Percentiles rank a stretch among this genome's conserved stretches.
Conservation (phyloP, 1,139 yeast species). For the Kodamaea suecica region DNA sequence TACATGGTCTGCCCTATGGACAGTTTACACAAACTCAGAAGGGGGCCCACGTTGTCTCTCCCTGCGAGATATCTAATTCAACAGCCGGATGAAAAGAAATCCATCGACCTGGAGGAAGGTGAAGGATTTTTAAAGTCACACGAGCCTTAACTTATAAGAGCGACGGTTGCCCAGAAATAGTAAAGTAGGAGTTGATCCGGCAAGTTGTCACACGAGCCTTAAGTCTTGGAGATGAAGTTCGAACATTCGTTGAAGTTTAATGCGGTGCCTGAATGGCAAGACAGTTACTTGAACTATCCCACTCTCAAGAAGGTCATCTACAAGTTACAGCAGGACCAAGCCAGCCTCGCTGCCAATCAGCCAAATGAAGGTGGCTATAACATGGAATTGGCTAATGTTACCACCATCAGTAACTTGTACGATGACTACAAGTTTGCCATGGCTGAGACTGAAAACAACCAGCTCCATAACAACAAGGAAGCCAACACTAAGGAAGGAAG, state of each 20-base stretch:
- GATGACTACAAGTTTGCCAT: constrained; percentile 14
- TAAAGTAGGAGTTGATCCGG: constrained; percentile 5
- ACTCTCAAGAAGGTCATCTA: constrained; percentile 61
- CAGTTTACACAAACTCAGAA: constrained; percentile 3
- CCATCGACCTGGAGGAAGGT: background rate
- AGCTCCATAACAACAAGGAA: constrained; percentile 3
- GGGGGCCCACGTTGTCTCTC: constrained; percentile 9
- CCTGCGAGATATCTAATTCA: no score
- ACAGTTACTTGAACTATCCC: constrained; percentile 63
- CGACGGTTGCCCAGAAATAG: constrained; percentile 3
- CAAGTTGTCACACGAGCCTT: constrained; percentile 6
- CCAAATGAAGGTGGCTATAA: constrained; percentile 27
- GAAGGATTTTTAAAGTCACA: constrained; percentile 8
- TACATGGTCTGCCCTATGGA: no score
- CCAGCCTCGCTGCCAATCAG: constrained; percentile 16
- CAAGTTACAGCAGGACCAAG: constrained; percentile 39
- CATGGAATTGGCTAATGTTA: constrained; percentile 18
- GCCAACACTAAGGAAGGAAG: constrained; percentile 4
- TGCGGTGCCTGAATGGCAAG: constrained; percentile 81
- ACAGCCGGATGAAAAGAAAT: constrained; percentile 3
- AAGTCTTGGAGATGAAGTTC: constrained; percentile 53
- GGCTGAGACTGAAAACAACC: constrained; percentile 4
- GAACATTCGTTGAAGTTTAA: constrained; percentile 72
- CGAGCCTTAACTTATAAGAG: constrained; percentile 7
- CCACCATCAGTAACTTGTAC: constrained; percentile 30